Evolutionary conservation across 1,139 yeast genomes (phyloP).

Genomic region (Kodamaea sp.): DNA sequence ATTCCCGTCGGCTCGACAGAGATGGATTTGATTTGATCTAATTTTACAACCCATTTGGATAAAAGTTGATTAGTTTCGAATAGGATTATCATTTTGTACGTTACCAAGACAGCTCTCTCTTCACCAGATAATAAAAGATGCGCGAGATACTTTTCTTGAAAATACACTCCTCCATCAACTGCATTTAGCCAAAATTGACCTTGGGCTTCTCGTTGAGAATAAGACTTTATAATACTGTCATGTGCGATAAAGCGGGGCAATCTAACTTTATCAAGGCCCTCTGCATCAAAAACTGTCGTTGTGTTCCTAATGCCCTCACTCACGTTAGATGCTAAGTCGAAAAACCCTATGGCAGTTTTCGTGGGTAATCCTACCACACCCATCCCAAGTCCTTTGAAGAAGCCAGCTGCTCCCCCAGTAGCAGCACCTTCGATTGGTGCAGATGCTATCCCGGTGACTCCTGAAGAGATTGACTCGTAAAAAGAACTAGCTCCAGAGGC

Average conservation of each 20-base stretch:
- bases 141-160: conserved; percentile 76
- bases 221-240: conserved; percentile 73
- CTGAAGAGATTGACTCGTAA: conserved; percentile 83
- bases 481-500: conserved; percentile 88
- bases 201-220: conserved; percentile 80
- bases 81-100: conserved; percentile 69
- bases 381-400: conserved; percentile 89
- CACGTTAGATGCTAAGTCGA: conserved; percentile 89
- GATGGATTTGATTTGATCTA: conserved; percentile 64
- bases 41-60: conserved; percentile 65
- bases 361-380: conserved; percentile 96
- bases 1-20: conserved; percentile 82
- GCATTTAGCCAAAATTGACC: conserved; percentile 93
- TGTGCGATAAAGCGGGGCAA: conserved; percentile 74
- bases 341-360: conserved; percentile 92
- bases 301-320: conserved; percentile 94
- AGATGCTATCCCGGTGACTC: conserved; percentile 84
- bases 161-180: conserved; percentile 76
- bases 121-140: conserved; percentile 83
- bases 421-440: conserved; percentile 91
- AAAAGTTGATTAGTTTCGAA: conserved; percentile 64
- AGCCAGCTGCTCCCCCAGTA: conserved; percentile 85
- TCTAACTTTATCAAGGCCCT: conserved; percentile 76
- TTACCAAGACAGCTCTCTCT: conserved; percentile 74
- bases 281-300: conserved; percentile 85